Percentiles rank a stretch among this genome's conserved stretches.
These are phyloP conservation scores for Piper betle DNA, from an alignment of 164 flowering plant species.

Conservation along the genomic window DNA sequence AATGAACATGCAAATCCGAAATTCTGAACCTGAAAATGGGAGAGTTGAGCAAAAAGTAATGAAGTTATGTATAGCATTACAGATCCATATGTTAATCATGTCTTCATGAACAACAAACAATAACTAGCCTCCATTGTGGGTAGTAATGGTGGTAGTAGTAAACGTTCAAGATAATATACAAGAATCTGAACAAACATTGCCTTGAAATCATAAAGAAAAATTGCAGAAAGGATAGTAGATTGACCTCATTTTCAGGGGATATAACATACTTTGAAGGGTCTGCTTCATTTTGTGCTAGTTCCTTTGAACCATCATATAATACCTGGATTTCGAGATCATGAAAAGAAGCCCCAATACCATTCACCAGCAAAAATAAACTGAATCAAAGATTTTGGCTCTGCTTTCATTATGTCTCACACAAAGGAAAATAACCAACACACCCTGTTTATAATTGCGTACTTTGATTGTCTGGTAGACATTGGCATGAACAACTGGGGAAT, in stretches of 20 bases:
- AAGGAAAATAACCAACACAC: conserved; percentile 82
- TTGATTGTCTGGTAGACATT: conserved; percentile 98
- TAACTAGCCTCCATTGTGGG: background rate
- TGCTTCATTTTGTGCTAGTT: conserved; percentile 63
- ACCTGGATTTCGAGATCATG: conserved; percentile 28
- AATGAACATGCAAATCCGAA: too few species aligned
- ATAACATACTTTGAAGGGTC: conserved; percentile 55
- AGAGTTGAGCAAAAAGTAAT: too few species aligned
- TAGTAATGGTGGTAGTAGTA: too few species aligned
- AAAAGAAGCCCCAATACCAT: conserved; percentile 1
- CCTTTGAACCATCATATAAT: conserved; percentile 78
- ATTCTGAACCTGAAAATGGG: too few species aligned
- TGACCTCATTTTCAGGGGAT: conserved; percentile 74
- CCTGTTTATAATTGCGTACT: conserved; percentile 86
- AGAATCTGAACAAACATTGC: background rate
- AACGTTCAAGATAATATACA: background rate
- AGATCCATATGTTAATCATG: background rate
- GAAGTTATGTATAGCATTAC: too few species aligned
- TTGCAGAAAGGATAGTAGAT: conserved; percentile 7
- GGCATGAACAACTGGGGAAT: conserved; percentile 82
- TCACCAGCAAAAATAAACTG: conserved; percentile 1
- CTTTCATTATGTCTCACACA: conserved; percentile 18
- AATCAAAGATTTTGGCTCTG: conserved; percentile 1
- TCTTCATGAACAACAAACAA: background rate
- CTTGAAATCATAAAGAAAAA: background rate